Evolutionary conservation across 352 stramenopile species (phyloP).

Genomic region (Globisporangium middletonii): DNA sequence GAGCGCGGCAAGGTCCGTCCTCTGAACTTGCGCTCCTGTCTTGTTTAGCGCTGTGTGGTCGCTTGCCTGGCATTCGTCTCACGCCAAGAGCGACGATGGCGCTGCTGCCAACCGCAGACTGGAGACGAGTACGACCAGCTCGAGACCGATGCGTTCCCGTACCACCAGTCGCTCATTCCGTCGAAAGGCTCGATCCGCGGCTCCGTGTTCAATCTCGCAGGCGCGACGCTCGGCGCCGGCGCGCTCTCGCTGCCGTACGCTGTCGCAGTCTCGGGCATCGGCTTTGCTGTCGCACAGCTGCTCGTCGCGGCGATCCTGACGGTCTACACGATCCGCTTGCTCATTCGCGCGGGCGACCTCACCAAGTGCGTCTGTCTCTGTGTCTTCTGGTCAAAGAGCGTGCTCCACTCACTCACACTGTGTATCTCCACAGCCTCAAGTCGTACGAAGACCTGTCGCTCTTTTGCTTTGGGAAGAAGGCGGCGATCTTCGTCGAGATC

Average conservation of each 20-base stretch:
- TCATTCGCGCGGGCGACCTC: constrained; percentile 72
- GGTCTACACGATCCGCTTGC: constrained; percentile 78
- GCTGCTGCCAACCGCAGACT: neutral
- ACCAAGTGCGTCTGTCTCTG: constrained; percentile 48
- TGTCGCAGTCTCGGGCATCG: constrained; percentile 70
- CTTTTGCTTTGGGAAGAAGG: constrained; percentile 78
- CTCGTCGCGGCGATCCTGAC: constrained; percentile 62
- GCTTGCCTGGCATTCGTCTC: neutral
- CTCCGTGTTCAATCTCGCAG: constrained; percentile 82
- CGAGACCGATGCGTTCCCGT: constrained; percentile 55
- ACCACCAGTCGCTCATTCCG: constrained; percentile 76
- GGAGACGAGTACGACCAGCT: constrained; percentile 31
- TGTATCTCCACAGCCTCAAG: constrained; percentile 40
- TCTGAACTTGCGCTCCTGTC: neutral
- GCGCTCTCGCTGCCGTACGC: constrained; percentile 77
- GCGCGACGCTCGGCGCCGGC: constrained; percentile 69
- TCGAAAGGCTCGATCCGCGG: constrained; percentile 79
- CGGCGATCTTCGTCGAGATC: constrained; percentile 78
- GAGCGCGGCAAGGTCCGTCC: constrained; percentile 3
- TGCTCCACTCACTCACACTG: too few relatives aligned
- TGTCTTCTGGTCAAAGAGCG: neutral
- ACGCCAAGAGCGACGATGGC: too few relatives aligned
- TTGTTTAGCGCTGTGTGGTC: neutral
- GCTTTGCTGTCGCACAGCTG: constrained; percentile 69
- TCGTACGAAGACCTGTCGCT: constrained; percentile 84